A percentile compares a stretch with the other conserved stretches of the same genome.
phyloP scores from a whole-genome alignment of 1,284 basidiomycete species.

The Ceratobasidium sp. region DNA sequence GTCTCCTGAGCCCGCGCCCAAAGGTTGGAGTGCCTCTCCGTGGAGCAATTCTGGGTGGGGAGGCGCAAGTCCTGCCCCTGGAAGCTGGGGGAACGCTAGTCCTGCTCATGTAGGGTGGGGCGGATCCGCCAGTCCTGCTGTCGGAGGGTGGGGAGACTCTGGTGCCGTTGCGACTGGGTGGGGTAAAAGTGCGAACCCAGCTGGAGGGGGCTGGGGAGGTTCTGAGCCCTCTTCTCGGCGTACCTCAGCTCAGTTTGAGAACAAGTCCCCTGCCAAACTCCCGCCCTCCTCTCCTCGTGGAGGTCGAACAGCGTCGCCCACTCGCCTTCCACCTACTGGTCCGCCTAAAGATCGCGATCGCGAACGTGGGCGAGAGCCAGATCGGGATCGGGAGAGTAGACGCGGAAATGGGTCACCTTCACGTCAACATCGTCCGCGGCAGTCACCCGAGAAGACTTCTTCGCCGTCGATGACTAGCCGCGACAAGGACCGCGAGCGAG shows the following conservation, averaged over 20 bases:
- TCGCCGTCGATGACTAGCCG: neutral
- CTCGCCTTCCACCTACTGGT: neutral
- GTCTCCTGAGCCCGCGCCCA: neutral
- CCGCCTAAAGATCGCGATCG: slow-evolving; percentile 7
- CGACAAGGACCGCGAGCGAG: neutral
- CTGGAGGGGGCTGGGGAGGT: slow-evolving; percentile 16
- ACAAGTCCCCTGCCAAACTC: slow-evolving; percentile 15
- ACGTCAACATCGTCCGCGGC: slow-evolving; percentile 1
- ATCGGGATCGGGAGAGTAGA: slow-evolving; percentile 13
- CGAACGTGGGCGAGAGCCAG: slow-evolving; percentile 9
- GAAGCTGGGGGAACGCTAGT: neutral
- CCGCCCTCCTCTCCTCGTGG: neutral
- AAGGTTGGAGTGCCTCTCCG: slow-evolving; percentile 9
- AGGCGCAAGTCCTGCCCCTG: neutral
- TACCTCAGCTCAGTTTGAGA: slow-evolving; percentile 7
- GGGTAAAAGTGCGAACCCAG: neutral
- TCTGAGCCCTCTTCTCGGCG: slow-evolving; percentile 16
- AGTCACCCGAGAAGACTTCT: neutral
- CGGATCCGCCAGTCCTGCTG: no score
- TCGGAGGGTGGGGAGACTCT: slow-evolving; percentile 21
- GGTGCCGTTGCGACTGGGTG: neutral
- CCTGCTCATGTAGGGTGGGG: neutral
- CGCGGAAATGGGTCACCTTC: neutral
- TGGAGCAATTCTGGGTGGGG: slow-evolving; percentile 13
- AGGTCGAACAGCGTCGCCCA: neutral